Base-by-base conservation (phyloP, 768 basidiomycete genomes). In the Fistulinella prunicolor region DNA sequence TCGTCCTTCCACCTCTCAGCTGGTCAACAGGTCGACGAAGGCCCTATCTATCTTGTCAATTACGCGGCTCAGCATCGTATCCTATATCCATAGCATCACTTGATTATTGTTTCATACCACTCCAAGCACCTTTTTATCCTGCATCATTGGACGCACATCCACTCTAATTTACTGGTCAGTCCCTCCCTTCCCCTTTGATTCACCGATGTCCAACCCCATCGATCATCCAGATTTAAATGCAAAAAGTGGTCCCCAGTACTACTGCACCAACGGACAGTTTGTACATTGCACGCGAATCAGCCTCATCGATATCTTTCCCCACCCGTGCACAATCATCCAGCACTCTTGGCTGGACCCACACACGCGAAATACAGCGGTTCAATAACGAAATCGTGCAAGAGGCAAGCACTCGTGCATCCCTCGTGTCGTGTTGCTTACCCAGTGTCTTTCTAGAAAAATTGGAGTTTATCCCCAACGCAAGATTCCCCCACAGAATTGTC, bases 231-330 rank as follows among this genome's bases (percentile, higher is more conserved):
- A 70, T 78, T 80, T 79, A 78, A 78, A 86, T 86, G 83, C 80
- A 79, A 78, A 76, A 79, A 72, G 75, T 78, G 75, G 80, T 83
- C 70, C 76, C 80, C 75, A 69, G 78, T 61, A 63, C 73, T 72
- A 72, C 78, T 54, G 72, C 71, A 63, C 46, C 67, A 50, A 56
- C 51, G 49, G 54, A 66, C 65, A 66, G 52, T 63, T 39, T 62
- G 63, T 67, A 67, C 57, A 43, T 51, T 65, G 65, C 65, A 69
- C 61, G 60, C 61, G 65, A 67, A 69, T 67, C 67, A 59, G 65
- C 57, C 32, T 52, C 63, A 58, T 58, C 63, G 50, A 62, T 59
- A 65, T 57, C 62, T 36, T 57, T 59, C 22, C 47, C 63, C n/a
- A 38, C 52, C 42, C 67, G 67, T 55, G 53, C 56, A 6, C 65